phyloP scores from a whole-genome alignment of 306 rosid genomes.

The Macrotyloma uniflorum region DNA sequence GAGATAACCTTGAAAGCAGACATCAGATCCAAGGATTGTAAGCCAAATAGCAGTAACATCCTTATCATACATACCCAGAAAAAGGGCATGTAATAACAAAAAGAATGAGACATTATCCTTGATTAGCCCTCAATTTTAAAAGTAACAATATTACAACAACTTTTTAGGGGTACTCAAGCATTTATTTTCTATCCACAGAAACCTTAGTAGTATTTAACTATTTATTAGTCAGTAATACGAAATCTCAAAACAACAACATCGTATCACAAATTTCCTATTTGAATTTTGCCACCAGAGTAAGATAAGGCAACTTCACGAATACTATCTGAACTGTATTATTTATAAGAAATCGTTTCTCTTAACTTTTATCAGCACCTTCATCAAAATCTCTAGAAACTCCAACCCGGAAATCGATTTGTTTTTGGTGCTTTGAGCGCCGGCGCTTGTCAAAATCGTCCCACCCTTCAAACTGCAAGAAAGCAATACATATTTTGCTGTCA shows the following conservation, averaged over 20 bases:
- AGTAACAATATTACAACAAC: background rate
- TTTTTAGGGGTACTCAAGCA: background rate
- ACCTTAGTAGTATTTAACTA: background rate
- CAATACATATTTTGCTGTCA: background rate
- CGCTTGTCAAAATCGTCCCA: conserved; percentile 87
- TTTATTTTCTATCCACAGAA: background rate
- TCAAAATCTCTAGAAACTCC: conserved; percentile 74
- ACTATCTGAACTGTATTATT: background rate
- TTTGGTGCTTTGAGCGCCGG: conserved; percentile 78
- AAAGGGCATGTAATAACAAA: background rate
- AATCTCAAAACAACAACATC: background rate
- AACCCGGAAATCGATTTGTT: conserved; percentile 82
- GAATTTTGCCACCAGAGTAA: background rate
- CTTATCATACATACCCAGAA: background rate
- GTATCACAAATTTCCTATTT: conserved; percentile 4
- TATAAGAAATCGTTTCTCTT: conserved; percentile 31
- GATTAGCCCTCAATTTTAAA: no score
- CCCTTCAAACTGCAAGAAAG: conserved; percentile 75
- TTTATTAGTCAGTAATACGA: background rate
- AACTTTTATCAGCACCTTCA: conserved; percentile 93
- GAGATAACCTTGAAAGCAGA: no score
- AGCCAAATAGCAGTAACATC: background rate
- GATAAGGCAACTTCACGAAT: background rate
- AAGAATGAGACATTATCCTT: background rate
- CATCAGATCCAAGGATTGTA: background rate